Evolutionary conservation across 1,284 basidiomycete species (phyloP), one percentile per base, ranked within the genome.

Genomic region (Trametes pubescens): DNA sequence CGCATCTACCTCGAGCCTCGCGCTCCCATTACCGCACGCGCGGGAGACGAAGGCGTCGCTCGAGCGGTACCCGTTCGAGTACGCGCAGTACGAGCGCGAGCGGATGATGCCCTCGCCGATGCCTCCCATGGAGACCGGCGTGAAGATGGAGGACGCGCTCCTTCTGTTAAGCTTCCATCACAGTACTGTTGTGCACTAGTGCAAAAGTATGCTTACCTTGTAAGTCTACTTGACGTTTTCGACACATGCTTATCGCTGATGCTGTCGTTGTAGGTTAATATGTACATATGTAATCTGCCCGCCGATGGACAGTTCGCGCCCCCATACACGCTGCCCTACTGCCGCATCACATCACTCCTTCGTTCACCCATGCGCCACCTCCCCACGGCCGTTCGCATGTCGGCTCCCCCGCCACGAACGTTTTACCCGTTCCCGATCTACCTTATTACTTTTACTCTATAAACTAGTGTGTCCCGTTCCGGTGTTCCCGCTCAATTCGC

Each of bases 131-230:
- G 77, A 66, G 61, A 75, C 80, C 16, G 81, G 82, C 59, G 81
- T 84, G 54, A 80, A 83, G 66, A 75, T 88, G 49, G 89, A 89
- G 70, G 89, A 91, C 71, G 89, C 90, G 6, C 76, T 90, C 44
- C 76, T 91, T 44, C 77, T 91, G 55, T 79, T 91, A 66, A 86
- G 86, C 73, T 91, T 91, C 78, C 87, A 89, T 71, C 84, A 87
- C 43, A 59, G 67, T 53, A 86, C 87, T 68, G 79, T 82, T 68
- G 82, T 85, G 71, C 86, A 84, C 66, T 87, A 80, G 80, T 56
- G 62, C 43, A 62, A 64, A 63, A 67, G 57, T 63, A 64, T 61
- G 38, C 29, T 22, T 54, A 57, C 49, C n/a, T 21, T 57, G 60
- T 64, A 48, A 61, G 62, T 55, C 7, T 35, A 10, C 49, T 22